A percentile compares a stretch with the other conserved stretches of the same genome.
These are phyloP conservation scores for Kwoniella bestiolae DNA, from an alignment of 768 basidiomycete genomes.

Conservation along the genomic window DNA sequence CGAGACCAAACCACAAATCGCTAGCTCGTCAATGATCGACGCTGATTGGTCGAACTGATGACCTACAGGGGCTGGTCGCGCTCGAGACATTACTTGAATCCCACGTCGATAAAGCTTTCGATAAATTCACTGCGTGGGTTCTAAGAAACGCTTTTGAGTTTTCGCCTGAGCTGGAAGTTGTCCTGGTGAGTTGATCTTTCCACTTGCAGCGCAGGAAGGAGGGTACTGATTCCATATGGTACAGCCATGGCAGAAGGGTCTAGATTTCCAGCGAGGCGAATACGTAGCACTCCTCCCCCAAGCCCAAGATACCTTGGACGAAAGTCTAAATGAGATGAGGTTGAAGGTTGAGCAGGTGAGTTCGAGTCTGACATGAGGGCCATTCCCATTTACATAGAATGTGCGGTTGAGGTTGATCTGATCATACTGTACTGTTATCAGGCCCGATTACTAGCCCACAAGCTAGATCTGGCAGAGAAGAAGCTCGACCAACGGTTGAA, in stretches of 20 bases:
- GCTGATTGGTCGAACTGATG: too few relatives aligned
- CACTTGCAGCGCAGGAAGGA: too few relatives aligned
- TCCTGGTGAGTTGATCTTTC: constrained; percentile 41
- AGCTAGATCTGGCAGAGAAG: constrained; percentile 65
- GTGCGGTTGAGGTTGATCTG: too few relatives aligned
- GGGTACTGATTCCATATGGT: too few relatives aligned
- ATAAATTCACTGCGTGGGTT: constrained; percentile 89
- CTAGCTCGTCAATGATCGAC: too few relatives aligned
- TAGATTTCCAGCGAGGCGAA: constrained; percentile 69
- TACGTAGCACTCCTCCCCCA: constrained; percentile 57
- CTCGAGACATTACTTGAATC: constrained; percentile 87
- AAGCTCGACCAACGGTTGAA: constrained; percentile 61
- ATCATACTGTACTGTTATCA: too few relatives aligned
- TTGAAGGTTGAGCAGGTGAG: constrained; percentile 72
- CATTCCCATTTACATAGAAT: too few relatives aligned
- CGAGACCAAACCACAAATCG: too few relatives aligned
- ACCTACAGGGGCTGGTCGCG: constrained; percentile 76
- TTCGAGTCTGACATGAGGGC: too few relatives aligned
- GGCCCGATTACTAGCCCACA: constrained; percentile 70
- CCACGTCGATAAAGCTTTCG: constrained; percentile 87
- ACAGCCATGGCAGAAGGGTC: constrained; percentile 64
- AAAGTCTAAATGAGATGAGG: constrained; percentile 71
- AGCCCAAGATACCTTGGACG: constrained; percentile 63
- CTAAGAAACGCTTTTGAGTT: constrained; percentile 84
- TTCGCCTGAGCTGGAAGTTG: constrained; percentile 43